phyloP scores from a whole-genome alignment of 495 filamentous ascomycete genomes.

The Neurospora pannonica region DNA sequence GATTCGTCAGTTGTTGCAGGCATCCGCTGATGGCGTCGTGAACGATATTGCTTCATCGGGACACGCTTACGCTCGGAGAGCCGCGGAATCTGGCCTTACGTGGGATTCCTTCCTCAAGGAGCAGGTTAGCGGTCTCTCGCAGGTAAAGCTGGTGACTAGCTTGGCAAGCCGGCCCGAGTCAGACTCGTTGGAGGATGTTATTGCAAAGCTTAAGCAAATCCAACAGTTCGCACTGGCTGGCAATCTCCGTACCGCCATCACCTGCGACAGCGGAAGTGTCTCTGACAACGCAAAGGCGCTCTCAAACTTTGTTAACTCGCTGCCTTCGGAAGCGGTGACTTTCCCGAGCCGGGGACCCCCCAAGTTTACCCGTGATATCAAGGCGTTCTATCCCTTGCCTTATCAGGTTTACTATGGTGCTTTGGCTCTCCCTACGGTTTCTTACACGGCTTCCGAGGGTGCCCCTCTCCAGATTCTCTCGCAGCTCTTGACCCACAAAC shows the following conservation, averaged over 20 bases:
- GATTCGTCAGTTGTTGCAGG: constrained; percentile 77
- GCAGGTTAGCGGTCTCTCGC: constrained; percentile 75
- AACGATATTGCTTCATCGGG: constrained; percentile 83
- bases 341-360: constrained; percentile 24
- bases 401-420: constrained; percentile 95
- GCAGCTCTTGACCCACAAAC: constrained; percentile 92
- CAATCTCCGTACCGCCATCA: constrained; percentile 69
- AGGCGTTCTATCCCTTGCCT: constrained; percentile 85
- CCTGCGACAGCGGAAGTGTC: constrained; percentile 65
- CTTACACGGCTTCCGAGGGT: constrained; percentile 65
- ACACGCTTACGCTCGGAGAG: constrained; percentile 73
- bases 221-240: constrained; percentile 63
- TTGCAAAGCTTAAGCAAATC: constrained; percentile 79
- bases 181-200: constrained; percentile 62
- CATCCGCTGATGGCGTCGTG: constrained; percentile 78
- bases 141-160: constrained; percentile 74
- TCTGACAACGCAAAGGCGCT: constrained; percentile 63
- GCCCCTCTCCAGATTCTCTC: constrained; percentile 80
- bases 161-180: constrained; percentile 42
- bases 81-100: constrained; percentile 71
- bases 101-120: constrained; percentile 60
- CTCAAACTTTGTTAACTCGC: constrained; percentile 54
- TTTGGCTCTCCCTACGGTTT: constrained; percentile 69
- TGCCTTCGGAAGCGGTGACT: constrained; percentile 37
- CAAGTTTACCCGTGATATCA: constrained; percentile 37